Percentiles rank a stretch among this genome's conserved stretches.
These are phyloP conservation scores for Verticillium isaacii DNA, from an alignment of 2,329 filamentous ascomycete genomes.

Conservation along the genomic window DNA sequence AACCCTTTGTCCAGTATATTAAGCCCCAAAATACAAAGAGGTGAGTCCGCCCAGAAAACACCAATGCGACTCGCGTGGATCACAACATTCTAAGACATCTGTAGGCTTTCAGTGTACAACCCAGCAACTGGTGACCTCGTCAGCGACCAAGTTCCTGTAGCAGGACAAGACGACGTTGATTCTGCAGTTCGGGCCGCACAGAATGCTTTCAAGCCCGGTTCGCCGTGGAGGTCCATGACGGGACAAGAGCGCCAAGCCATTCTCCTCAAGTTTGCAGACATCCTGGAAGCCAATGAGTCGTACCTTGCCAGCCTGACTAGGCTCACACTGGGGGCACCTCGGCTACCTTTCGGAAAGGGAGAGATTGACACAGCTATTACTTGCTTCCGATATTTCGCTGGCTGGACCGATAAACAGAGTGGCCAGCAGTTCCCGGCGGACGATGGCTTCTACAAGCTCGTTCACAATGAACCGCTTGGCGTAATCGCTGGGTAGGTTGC, in stretches of 20 bases:
- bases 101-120: slow-evolving; percentile 27
- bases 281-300: slow-evolving; percentile 30
- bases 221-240: slow-evolving; percentile 31
- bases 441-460: slow-evolving; percentile 37
- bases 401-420: slow-evolving; percentile 17
- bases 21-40: slow-evolving; percentile 27
- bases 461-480: slow-evolving; percentile 25
- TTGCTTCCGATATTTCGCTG: slow-evolving; percentile 28
- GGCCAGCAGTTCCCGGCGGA: slow-evolving; percentile 24
- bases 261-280: slow-evolving; percentile 36
- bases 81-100: no score
- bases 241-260: slow-evolving; percentile 30
- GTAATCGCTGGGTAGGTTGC: not conserved
- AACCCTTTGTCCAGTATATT: not conserved
- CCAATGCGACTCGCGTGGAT: slow-evolving; percentile 12
- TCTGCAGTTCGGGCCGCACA: slow-evolving; percentile 42
- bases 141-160: slow-evolving; percentile 38
- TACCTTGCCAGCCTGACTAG: slow-evolving; percentile 33
- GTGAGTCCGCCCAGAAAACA: slow-evolving; percentile 39
- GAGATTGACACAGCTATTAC: slow-evolving; percentile 30
- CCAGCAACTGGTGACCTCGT: slow-evolving; percentile 44
- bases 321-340: slow-evolving; percentile 41
- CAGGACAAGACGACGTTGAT: slow-evolving; percentile 39
- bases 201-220: slow-evolving; percentile 31
- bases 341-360: slow-evolving; percentile 35